Conservation (phyloP, 441 rosid genomes). For the Melianthus villosus region DNA sequence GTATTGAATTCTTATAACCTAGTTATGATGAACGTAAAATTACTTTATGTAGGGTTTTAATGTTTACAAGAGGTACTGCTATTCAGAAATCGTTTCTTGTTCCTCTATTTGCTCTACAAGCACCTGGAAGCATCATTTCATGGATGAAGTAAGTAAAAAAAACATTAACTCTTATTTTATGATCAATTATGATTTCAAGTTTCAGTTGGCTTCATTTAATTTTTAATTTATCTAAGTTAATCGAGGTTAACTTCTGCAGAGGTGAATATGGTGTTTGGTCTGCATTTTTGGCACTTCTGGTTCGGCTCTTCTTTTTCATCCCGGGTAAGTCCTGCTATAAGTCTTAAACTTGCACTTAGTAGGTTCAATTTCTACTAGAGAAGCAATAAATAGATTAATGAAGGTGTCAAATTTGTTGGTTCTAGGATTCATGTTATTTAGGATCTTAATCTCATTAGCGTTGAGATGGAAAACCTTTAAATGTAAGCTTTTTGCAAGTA, state of each 20-base stretch:
- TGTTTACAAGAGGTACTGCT: conserved; percentile 63
- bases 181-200: not conserved
- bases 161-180: not conserved
- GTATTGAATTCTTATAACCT: not conserved
- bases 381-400: too few species aligned
- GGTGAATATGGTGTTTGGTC: conserved; percentile 85
- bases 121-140: conserved; percentile 44
- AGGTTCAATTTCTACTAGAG: too few species aligned
- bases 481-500: too few species aligned
- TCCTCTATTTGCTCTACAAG: conserved; percentile 61
- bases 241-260: too few species aligned
- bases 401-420: too few species aligned
- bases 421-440: too few species aligned
- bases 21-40: conserved; percentile 2
- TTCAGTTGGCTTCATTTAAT: conserved; percentile 6
- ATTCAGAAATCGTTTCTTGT: conserved; percentile 62
- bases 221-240: conserved; percentile 6
- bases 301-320: conserved; percentile 62
- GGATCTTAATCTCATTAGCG: too few species aligned
- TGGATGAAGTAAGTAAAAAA: conserved; percentile 59
- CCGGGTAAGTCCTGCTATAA: conserved; percentile 36
- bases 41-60: conserved; percentile 30
- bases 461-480: too few species aligned
- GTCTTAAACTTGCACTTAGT: too few species aligned
- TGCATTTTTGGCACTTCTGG: conserved; percentile 62